A percentile compares a stretch with the other conserved stretches of the same genome.
Conservation (phyloP, 805 yeast species). For the Kockiozyma suomiensis region DNA sequence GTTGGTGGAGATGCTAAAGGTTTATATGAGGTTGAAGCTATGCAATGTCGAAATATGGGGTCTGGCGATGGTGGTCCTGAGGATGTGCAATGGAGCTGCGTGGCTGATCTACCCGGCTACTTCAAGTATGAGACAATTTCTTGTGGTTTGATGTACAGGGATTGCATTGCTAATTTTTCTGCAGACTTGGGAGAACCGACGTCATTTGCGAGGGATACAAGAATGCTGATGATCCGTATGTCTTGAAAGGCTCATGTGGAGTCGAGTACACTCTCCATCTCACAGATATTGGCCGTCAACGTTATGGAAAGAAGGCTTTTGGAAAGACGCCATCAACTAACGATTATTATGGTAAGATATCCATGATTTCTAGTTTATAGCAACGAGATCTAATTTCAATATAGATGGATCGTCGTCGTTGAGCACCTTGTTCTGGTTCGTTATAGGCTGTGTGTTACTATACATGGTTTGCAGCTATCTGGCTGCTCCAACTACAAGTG, state of each 20-base stretch:
- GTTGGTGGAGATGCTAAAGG: conserved; percentile 31
- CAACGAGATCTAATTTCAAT: background rate
- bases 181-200: conserved; percentile 28
- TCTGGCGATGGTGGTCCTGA: conserved; percentile 28
- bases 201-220: conserved; percentile 31
- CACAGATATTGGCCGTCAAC: conserved; percentile 21
- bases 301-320: conserved; percentile 6
- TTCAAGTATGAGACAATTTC: conserved; percentile 15
- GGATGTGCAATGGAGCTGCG: conserved; percentile 33
- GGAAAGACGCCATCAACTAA: background rate
- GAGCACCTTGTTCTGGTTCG: background rate
- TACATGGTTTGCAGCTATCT: background rate
- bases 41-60: conserved; percentile 33
- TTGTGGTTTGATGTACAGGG: background rate
- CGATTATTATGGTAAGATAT: background rate
- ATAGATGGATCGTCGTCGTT: background rate
- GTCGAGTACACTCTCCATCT: conserved; percentile 27
- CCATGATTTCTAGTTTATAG: too few species aligned
- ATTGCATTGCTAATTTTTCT: background rate
- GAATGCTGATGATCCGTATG: conserved; percentile 25
- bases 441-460: background rate
- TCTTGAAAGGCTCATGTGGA: conserved; percentile 29
- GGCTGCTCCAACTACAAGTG: background rate
- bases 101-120: conserved; percentile 30
- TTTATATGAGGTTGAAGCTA: conserved; percentile 23